Conservation (phyloP, 352 stramenopile genomes). For the Elongisporangium undulatum region DNA sequence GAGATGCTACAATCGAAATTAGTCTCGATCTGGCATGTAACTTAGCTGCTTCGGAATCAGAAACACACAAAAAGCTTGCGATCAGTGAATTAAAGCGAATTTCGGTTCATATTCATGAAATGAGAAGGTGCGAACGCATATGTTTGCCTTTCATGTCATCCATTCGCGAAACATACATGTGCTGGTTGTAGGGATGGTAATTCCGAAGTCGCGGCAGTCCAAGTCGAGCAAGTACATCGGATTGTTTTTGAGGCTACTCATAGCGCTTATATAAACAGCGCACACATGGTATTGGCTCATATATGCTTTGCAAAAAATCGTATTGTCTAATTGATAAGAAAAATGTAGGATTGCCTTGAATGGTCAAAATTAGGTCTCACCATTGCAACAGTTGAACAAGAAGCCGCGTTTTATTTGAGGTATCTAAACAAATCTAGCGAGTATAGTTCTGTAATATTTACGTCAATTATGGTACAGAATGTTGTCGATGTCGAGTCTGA, state of each 20-base stretch:
- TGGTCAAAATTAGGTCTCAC: slow-evolving; percentile 33
- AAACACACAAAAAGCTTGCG: slow-evolving; percentile 18
- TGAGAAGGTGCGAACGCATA: slow-evolving; percentile 18
- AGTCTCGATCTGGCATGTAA: slow-evolving; percentile 61
- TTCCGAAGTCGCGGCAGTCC: slow-evolving; percentile 1
- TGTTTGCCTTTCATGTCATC: background rate
- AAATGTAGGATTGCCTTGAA: slow-evolving; percentile 38
- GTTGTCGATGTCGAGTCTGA: slow-evolving; percentile 30
- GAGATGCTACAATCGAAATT: slow-evolving; percentile 47
- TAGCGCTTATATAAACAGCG: slow-evolving; percentile 24
- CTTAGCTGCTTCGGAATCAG: slow-evolving; percentile 29
- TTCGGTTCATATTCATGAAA: slow-evolving; percentile 17
- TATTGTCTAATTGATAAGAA: slow-evolving; percentile 1
- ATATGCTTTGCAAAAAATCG: background rate
- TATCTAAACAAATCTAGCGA: slow-evolving; percentile 14
- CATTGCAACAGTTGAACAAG: slow-evolving; percentile 17
- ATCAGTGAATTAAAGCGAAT: slow-evolving; percentile 43
- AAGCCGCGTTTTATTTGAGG: slow-evolving; percentile 49
- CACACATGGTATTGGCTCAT: slow-evolving; percentile 27
- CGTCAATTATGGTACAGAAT: slow-evolving; percentile 11
- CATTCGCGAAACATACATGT: background rate
- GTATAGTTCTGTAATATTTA: background rate
- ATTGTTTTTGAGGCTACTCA: slow-evolving; percentile 48
- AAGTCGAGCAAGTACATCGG: slow-evolving; percentile 22
- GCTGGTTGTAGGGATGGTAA: slow-evolving; percentile 7